phyloP scores from a whole-genome alignment of 1,284 basidiomycete species.

The Ganoderma resinaceum region DNA sequence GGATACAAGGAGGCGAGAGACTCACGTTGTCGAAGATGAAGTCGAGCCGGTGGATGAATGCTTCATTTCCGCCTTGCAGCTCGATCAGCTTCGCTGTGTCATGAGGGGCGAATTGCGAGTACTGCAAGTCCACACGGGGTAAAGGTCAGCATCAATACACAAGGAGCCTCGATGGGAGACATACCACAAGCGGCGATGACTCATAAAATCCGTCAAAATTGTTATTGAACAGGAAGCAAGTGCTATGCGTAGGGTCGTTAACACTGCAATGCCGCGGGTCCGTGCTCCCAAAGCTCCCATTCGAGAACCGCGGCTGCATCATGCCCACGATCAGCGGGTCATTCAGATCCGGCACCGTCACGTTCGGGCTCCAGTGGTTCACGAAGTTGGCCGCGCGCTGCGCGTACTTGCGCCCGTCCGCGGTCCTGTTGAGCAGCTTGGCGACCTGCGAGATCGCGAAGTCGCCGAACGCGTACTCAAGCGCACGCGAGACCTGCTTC shows the following conservation, averaged over 20 bases:
- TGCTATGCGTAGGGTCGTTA: constrained; percentile 61
- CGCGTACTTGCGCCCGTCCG: constrained; percentile 60
- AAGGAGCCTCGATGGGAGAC: constrained; percentile 23
- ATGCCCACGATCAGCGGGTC: constrained; percentile 49
- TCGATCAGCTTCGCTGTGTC: constrained; percentile 66
- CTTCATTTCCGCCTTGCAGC: constrained; percentile 62
- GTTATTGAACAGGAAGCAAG: constrained; percentile 66
- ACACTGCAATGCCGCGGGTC: constrained; percentile 72
- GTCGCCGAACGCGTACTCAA: constrained; percentile 70
- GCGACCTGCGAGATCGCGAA: constrained; percentile 72
- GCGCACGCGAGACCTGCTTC: constrained; percentile 64
- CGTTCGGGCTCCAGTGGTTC: constrained; percentile 65
- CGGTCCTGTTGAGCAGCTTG: constrained; percentile 53
- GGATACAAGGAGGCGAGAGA: background rate
- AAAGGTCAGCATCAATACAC: background rate
- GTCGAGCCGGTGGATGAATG: constrained; percentile 60
- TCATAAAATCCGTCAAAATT: constrained; percentile 73
- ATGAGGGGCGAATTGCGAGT: constrained; percentile 61
- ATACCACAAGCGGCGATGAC: constrained; percentile 64
- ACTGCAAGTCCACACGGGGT: background rate
- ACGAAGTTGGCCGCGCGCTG: constrained; percentile 62
- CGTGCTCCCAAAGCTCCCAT: constrained; percentile 69
- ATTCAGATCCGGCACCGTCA: constrained; percentile 51
- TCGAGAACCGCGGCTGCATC: constrained; percentile 66
- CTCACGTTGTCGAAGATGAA: constrained; percentile 60